A percentile compares a stretch with the other conserved stretches of the same genome.
phyloP scores from a whole-genome alignment of 257 asterid species.

The Lantana camara region DNA sequence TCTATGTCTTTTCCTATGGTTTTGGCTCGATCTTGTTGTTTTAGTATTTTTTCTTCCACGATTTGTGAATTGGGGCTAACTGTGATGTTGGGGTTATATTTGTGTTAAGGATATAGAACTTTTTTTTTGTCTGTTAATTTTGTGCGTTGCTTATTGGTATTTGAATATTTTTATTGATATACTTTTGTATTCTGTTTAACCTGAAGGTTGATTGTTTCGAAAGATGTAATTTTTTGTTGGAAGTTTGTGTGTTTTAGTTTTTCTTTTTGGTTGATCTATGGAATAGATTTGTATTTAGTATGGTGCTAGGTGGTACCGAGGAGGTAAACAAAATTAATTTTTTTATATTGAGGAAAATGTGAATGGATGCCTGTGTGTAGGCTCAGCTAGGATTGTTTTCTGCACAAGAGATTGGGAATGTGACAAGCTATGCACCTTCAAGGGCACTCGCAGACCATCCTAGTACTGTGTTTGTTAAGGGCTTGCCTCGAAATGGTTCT shows the following conservation, averaged over 20 bases:
- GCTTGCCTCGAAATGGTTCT: conserved; percentile 72
- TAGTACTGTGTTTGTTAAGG: conserved; percentile 63
- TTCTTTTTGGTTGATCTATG: conserved; percentile 14
- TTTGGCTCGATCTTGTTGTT: not conserved
- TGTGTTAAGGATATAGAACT: not conserved
- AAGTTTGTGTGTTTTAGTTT: not conserved
- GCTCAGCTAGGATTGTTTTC: conserved; percentile 91
- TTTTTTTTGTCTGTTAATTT: not conserved
- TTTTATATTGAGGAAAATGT: conserved; percentile 50
- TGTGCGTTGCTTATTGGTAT: not conserved
- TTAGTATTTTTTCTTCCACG: not conserved
- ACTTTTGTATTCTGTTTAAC: not conserved
- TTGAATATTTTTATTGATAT: not conserved
- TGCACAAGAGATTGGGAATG: conserved; percentile 86
- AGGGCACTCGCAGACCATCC: conserved; percentile 57
- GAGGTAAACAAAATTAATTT: conserved; percentile 43
- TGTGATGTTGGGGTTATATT: not conserved
- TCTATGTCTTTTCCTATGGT: not conserved
- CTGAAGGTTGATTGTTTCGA: not conserved
- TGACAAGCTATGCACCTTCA: conserved; percentile 78
- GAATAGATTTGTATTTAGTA: conserved; percentile 13
- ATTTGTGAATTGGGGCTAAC: not conserved
- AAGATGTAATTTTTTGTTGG: too few relatives aligned
- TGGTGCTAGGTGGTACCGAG: conserved; percentile 30
- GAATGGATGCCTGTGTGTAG: conserved; percentile 92